Conservation (phyloP, 441 rosid genomes). For the Bruguiera hainesii region DNA sequence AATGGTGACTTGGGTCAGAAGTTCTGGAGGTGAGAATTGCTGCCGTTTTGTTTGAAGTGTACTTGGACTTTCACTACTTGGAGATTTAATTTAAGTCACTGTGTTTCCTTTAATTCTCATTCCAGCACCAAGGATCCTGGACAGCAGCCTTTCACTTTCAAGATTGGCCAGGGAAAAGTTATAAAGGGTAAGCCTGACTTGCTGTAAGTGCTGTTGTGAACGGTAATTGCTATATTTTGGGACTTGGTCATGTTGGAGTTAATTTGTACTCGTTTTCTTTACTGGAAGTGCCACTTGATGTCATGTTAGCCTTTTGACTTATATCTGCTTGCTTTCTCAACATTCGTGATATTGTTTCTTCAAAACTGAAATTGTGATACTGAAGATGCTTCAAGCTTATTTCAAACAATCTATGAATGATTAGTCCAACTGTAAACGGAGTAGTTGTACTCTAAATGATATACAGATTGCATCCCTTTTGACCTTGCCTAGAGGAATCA, state of each 20-base stretch:
- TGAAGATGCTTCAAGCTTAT: background rate
- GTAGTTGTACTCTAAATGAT: background rate
- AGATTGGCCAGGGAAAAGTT: conserved; percentile 76
- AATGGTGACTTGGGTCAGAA: conserved; percentile 78
- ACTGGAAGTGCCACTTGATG: too few relatives aligned
- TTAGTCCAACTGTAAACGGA: background rate
- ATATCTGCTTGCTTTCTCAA: background rate
- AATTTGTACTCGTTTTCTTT: too few relatives aligned
- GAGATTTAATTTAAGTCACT: background rate
- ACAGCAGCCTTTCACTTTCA: conserved; percentile 73
- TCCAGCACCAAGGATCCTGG: conserved; percentile 83
- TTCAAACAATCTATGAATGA: background rate
- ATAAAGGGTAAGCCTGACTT: conserved; percentile 52
- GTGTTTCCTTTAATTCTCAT: conserved; percentile 11
- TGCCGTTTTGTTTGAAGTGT: background rate
- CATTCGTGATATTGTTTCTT: background rate
- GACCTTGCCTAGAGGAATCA: too few relatives aligned
- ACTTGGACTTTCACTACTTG: background rate
- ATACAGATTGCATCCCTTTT: too few relatives aligned
- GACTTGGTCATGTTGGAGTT: background rate
- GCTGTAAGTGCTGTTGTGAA: background rate
- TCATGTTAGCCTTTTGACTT: background rate
- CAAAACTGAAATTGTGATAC: background rate
- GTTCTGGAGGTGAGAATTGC: conserved; percentile 78
- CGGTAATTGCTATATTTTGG: background rate